Base-by-base conservation (phyloP, 768 basidiomycete species). In the Pleurotus cornucopiae region DNA sequence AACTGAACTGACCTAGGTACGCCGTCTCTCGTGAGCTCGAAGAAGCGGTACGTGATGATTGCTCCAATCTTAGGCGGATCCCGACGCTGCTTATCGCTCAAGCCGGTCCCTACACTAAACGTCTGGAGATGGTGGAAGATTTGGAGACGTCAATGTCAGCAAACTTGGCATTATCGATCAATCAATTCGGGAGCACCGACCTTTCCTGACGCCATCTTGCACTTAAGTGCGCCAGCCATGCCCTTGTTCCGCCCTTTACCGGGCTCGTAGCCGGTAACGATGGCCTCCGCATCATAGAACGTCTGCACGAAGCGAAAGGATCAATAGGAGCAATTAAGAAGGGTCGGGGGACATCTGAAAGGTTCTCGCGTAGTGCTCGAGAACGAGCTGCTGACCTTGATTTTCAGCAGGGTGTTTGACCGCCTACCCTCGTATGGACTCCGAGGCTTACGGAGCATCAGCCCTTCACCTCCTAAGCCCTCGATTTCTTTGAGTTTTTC, bases 161-260 rank as follows among this genome's bases (percentile, higher is more conserved):
- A 39, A n/a, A 18, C 13, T 1, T 12, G 6, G 37, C 26, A 34
- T 34, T n/a, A 49, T 49, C 48, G 6, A 34, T 23, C 14, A 14
- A 11, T 34, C 11, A 49, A 34, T 37, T 25, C 26, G 43, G 0
- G 4, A 5, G 39, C n/a, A 60, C 66, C 6, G 46, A 81, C 82
- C 78, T 85, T 84, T 25, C 81, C 81, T 2, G 81, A 82, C 48
- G 70, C 78, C 83, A 85, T 85, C 63, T 76, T 77, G 64, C 81
- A 83, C 57, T 76, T 79, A 40, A 82, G 62, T 7, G 78, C 77
- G 11, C 81, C 82, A 2, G 74, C 77, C 7, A 68, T 66, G 18
- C 80, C 82, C 39, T 72, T 71, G 61, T 81, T 68, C 57, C 71
- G 76, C 1, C 83, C 81, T 64, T 79, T 80, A 39, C 81, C 76